Conservation (phyloP, 1,284 basidiomycete genomes). For the Naganishia albida region DNA sequence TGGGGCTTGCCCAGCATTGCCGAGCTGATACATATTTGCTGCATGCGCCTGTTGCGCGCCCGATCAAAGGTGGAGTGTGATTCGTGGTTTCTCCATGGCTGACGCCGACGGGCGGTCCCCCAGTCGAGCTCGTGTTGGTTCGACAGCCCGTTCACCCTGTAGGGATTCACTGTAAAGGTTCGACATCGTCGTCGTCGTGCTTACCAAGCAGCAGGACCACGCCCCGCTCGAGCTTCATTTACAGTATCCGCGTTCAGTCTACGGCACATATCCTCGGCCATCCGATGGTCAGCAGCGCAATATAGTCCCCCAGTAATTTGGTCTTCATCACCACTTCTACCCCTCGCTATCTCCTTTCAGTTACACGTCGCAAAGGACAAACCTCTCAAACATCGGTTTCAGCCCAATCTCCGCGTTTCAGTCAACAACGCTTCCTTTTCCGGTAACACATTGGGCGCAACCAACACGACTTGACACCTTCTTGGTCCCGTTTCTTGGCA, state of each 20-base stretch:
- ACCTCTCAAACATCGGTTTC: slow-evolving; percentile 4
- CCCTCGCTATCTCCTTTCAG: background rate
- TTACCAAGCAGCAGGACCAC: background rate
- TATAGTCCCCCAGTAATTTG: background rate
- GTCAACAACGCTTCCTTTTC: slow-evolving; percentile 4
- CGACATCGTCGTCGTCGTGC: no score
- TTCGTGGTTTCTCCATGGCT: no score
- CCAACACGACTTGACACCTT: background rate
- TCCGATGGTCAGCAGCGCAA: slow-evolving; percentile 6
- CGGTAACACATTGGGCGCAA: slow-evolving; percentile 9
- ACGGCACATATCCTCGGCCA: background rate
- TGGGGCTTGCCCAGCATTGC: no score
- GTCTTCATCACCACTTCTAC: background rate
- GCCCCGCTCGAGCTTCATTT: background rate
- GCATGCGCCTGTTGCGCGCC: no score
- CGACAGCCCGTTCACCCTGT: no score
- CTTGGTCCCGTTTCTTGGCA: slow-evolving; percentile 4
- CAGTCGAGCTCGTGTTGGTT: no score
- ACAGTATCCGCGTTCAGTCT: background rate
- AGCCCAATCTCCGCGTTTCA: slow-evolving; percentile 10
- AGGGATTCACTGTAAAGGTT: no score
- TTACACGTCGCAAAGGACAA: background rate
- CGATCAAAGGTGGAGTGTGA: no score
- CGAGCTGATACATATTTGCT: no score
- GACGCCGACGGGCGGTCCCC: no score